A percentile compares a stretch with the other conserved stretches of the same genome.
Evolutionary conservation across 495 filamentous ascomycete species (phyloP).

Genomic region (Penicillium longicatenatum): DNA sequence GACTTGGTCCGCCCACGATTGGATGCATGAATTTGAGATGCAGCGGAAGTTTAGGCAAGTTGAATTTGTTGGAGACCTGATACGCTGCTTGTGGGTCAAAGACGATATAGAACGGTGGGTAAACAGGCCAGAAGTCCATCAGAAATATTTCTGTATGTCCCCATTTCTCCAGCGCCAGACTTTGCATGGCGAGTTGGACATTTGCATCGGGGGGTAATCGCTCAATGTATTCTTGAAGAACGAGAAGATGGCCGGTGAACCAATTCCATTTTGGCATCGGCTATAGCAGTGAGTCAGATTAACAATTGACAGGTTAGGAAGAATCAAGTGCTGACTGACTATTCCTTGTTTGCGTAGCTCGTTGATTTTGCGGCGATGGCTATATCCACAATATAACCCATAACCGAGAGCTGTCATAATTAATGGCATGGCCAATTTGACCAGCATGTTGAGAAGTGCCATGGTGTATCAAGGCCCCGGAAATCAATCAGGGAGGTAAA

Average conservation of each 20-base stretch:
- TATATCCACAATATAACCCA: neutral
- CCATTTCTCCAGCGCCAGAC: conserved; percentile 1
- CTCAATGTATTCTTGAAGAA: neutral
- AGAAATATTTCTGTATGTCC: conserved; percentile 3
- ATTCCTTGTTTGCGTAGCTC: conserved; percentile 7
- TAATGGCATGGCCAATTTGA: neutral
- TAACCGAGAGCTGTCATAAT: neutral
- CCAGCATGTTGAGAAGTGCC: neutral
- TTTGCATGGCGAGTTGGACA: conserved; percentile 2
- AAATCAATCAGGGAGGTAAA: neutral
- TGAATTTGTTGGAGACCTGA: neutral
- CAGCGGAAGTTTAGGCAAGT: neutral
- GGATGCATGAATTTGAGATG: conserved; percentile 3
- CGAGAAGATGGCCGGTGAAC: conserved; percentile 1
- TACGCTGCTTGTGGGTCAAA: neutral
- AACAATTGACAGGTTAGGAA: no score
- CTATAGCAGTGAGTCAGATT: neutral
- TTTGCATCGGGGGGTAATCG: neutral
- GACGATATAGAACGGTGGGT: neutral
- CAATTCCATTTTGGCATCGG: conserved; percentile 8
- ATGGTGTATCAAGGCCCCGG: neutral
- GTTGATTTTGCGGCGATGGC: conserved; percentile 3
- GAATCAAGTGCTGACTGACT: neutral
- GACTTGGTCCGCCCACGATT: neutral
- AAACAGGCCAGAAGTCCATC: conserved; percentile 1